Conservation (phyloP, 176 grass and related monocot species). For the Paspalum notatum region DNA sequence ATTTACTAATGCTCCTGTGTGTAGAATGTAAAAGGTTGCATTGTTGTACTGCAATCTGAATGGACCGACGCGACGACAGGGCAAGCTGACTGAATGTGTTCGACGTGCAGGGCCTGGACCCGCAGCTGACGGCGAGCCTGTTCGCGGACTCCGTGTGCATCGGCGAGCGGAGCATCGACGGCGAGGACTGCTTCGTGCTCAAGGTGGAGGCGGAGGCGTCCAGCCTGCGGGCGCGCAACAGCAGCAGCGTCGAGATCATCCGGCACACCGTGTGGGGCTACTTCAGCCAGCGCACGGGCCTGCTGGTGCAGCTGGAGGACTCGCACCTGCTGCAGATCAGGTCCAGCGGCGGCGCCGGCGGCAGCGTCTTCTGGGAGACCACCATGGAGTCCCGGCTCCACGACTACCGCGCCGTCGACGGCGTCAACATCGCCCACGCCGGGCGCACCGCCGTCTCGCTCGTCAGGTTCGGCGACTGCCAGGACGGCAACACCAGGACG, state of each 20-base stretch:
- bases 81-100: neutral
- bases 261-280: constrained; percentile 91
- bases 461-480: constrained; percentile 74
- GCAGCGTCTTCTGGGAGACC: constrained; percentile 95
- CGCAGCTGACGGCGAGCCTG: constrained; percentile 83
- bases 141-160: constrained; percentile 85
- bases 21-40: neutral
- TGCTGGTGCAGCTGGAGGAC: constrained; percentile 95
- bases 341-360: constrained; percentile 38
- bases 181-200: constrained; percentile 93
- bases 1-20: constrained; percentile 9
- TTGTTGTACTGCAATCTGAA: neutral
- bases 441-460: constrained; percentile 77
- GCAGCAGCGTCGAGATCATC: constrained; percentile 91
- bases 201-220: constrained; percentile 89
- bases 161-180: constrained; percentile 68
- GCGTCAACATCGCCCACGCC: constrained; percentile 89
- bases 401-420: constrained; percentile 88
- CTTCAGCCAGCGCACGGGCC: constrained; percentile 96
- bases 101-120: constrained; percentile 74
- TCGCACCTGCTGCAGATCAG: constrained; percentile 92
- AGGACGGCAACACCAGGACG: constrained; percentile 67
- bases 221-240: constrained; percentile 76
- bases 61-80: neutral
- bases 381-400: constrained; percentile 83